Base-by-base conservation (phyloP, 176 grass and related monocot genomes). In the Rhynchospora breviuscula region DNA sequence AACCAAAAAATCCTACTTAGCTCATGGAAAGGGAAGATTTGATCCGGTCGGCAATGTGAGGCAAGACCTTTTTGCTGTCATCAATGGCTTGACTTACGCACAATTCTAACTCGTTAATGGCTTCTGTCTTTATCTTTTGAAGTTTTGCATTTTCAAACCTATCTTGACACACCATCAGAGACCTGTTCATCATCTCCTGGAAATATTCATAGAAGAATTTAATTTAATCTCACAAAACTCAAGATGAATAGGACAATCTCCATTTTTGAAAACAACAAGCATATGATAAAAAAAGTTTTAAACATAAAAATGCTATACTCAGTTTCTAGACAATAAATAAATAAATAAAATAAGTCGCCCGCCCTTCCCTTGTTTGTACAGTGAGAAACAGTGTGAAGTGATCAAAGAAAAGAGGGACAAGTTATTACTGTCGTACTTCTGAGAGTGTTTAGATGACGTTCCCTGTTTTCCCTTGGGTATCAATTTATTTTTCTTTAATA, bases 131-230 rank as follows among this genome's bases (percentile, higher is more conserved):
- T 52, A 94, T 87, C 81, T 90, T 92, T 79, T 94, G 95, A 81
- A 98, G 89, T 84, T 88, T 94, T 66, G 86, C 87, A 51, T 84
- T 78, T 87, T 98, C 92, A 79, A 93, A 98, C 69, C 89, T 94
- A 70, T 98, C 95, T 86, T 98, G 92, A 63, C 92, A 93, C 46
- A 91, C 92, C 92, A 94, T 90, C 78, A 98, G 72, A 21, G 92
- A 93, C 19, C 89, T 88, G 44, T 91, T 98, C 90, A 94, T 77
- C 67, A 89, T 86, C 88, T 98, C 90, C 95, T 98, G 84, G 65
- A 81, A 46, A 59, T 40, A 78, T 6, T 11, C 47, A 79, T 9
- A 33, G 13, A 87, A 75, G 8, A 53, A 33, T 33, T 8, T 53
- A 78, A 3, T 57, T 40, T 71, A 22, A 31, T 57, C 22, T 77